phyloP scores from a whole-genome alignment of 805 yeast species.

The Saccharomycopsis microspora region DNA sequence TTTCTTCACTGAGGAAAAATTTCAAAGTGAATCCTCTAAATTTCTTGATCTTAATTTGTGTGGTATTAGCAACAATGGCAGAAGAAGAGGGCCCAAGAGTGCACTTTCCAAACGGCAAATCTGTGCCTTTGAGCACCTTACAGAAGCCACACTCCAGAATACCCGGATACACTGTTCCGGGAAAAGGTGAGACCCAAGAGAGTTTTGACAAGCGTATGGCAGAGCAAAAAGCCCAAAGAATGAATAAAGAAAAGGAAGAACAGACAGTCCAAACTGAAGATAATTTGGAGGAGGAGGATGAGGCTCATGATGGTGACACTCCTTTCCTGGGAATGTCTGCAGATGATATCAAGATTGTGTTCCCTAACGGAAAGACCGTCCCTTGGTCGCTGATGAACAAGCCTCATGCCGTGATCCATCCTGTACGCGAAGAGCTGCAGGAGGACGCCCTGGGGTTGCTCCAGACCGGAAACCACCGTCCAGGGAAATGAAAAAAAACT shows the following conservation, averaged over 20 bases:
- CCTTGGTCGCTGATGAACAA: slow-evolving; percentile 11
- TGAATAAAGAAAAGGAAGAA: background rate
- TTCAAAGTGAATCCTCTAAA: no score
- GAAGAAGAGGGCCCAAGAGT: background rate
- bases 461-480: slow-evolving; percentile 9
- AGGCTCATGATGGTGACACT: background rate
- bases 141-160: slow-evolving; percentile 12
- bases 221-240: background rate
- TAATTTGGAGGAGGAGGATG: background rate
- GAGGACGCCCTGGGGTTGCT: slow-evolving; percentile 5
- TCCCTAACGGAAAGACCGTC: slow-evolving; percentile 13
- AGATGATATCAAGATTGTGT: background rate
- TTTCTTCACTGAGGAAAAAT: no score
- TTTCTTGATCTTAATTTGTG: no score
- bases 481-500: background rate
- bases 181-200: slow-evolving; percentile 1
- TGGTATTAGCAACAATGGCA: no score
- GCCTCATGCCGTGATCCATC: slow-evolving; percentile 12
- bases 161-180: slow-evolving; percentile 12
- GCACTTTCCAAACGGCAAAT: slow-evolving; percentile 12
- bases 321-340: background rate
- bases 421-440: background rate
- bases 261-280: background rate
- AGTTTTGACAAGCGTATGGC: background rate
- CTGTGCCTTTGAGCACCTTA: slow-evolving; percentile 9